These are phyloP conservation scores for Clavariopsis aquatica DNA, from an alignment of 495 filamentous ascomycete species.

Conservation along the genomic window DNA sequence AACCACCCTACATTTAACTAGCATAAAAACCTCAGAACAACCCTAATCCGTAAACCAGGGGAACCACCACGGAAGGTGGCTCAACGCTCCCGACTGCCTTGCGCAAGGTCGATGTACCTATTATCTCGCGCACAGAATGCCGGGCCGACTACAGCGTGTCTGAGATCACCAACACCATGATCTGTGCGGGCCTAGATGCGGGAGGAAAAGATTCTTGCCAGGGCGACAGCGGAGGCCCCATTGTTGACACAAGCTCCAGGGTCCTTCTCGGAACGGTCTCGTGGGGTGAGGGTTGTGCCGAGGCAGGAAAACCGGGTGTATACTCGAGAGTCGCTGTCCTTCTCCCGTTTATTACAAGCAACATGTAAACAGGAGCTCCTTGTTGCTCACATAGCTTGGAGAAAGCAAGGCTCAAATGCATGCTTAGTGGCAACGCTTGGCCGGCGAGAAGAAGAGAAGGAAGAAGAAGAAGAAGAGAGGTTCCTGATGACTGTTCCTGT, in stretches of 20 bases:
- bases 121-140: conserved; percentile 17
- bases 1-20: background rate
- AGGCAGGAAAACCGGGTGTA: conserved; percentile 1
- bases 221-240: conserved; percentile 23
- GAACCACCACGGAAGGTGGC: background rate
- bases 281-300: conserved; percentile 15
- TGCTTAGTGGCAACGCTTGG: too few relatives aligned
- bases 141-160: conserved; percentile 5
- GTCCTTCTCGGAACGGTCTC: conserved; percentile 9
- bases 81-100: background rate
- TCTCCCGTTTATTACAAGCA: background rate
- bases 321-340: background rate
- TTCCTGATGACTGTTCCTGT: too few relatives aligned
- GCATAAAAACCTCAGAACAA: background rate
- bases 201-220: conserved; percentile 25
- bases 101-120: conserved; percentile 14
- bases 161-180: conserved; percentile 9
- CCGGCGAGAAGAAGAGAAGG: too few relatives aligned
- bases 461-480: too few relatives aligned
- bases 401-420: too few relatives aligned
- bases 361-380: background rate
- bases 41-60: conserved; percentile 2
- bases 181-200: conserved; percentile 6
- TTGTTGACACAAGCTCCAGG: conserved; percentile 1
- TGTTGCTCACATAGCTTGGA: background rate